Evolutionary conservation across 2,329 filamentous ascomycete genomes (phyloP), one percentile per base, ranked within the genome.

Genomic region (Aspergillus sojae): DNA sequence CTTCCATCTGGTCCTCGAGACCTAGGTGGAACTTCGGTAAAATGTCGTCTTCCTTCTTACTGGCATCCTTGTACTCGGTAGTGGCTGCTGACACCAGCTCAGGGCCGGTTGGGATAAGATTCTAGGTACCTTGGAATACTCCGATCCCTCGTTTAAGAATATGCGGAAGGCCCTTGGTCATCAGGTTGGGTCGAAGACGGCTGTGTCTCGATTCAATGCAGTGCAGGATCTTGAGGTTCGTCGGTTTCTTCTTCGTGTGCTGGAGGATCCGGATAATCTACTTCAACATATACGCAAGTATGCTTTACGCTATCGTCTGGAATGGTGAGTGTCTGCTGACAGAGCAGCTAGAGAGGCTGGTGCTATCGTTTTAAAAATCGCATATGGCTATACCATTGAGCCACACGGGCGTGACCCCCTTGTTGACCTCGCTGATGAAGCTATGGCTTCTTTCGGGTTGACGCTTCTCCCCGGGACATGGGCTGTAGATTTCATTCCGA

Each of bases 401-500:
- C 70, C 71, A 0, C 67, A 68, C 28, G 57, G 48, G 1, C 43
- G 26, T 5, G 72, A 75, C n/a, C 67, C 72, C 14, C 73, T 84
- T 1, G 76, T 84, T 1, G 74, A 80, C n/a, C 59, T 83, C 19
- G 78, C 78, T 1, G 75, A 79, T 12, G 66, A 74, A 36, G 75
- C 77, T 1, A 75, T 84, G 69, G 70, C 69, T 1, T 65, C 80
- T 4, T 82, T 84, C 58, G 72, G 77, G 0, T 66, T 75, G 21
- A 78, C 81, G 0, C 71, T 70, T 1, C 72, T 78, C 0, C 79
- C 82, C 1, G 81, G 81, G 4, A 75, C 69, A 6, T 85, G 77
- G 78, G 62, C 76, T 1, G 82, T 85, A 2, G 82, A 85, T 61
- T 71, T 79, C 0, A 58, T 85, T 1, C 83, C 83, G 0, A 39